phyloP scores from a whole-genome alignment of 1,139 yeast species.

The Hanseniaspora sp. region DNA sequence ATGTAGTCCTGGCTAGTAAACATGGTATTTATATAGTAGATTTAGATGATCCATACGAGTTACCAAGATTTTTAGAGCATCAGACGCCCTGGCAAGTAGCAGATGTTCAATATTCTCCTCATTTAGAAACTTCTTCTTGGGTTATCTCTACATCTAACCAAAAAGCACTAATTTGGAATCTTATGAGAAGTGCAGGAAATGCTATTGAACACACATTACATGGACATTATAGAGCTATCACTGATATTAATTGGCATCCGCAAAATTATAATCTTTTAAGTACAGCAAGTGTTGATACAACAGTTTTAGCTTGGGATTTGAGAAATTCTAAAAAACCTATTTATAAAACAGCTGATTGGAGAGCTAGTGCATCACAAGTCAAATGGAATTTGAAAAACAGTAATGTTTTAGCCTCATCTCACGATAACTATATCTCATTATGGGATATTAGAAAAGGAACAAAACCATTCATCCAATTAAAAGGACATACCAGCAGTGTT shows the following conservation, averaged over 20 bases:
- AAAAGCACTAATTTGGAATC: constrained; percentile 88
- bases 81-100: constrained; percentile 97
- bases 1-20: constrained; percentile 77
- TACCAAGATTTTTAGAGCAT: constrained; percentile 89
- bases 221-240: constrained; percentile 82
- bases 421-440: constrained; percentile 63
- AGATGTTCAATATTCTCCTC: constrained; percentile 97
- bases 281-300: constrained; percentile 86
- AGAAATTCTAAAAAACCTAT: constrained; percentile 65
- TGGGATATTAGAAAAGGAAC: constrained; percentile 89
- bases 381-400: constrained; percentile 81
- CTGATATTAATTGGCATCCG: constrained; percentile 90
- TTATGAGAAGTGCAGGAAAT: constrained; percentile 58
- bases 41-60: constrained; percentile 85
- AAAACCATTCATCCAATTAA: constrained; percentile 52
- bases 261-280: constrained; percentile 80
- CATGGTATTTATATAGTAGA: constrained; percentile 83
- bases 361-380: constrained; percentile 89
- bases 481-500: constrained; percentile 71
- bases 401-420: constrained; percentile 71
- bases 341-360: constrained; percentile 78
- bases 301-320: constrained; percentile 82
- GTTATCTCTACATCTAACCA: constrained; percentile 90
- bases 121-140: constrained; percentile 72
- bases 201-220: constrained; percentile 84